Evolutionary conservation across 2,329 filamentous ascomycete genomes (phyloP), one percentile per base, ranked within the genome.

Genomic region (Stagonosporopsis cucurbitacearum): DNA sequence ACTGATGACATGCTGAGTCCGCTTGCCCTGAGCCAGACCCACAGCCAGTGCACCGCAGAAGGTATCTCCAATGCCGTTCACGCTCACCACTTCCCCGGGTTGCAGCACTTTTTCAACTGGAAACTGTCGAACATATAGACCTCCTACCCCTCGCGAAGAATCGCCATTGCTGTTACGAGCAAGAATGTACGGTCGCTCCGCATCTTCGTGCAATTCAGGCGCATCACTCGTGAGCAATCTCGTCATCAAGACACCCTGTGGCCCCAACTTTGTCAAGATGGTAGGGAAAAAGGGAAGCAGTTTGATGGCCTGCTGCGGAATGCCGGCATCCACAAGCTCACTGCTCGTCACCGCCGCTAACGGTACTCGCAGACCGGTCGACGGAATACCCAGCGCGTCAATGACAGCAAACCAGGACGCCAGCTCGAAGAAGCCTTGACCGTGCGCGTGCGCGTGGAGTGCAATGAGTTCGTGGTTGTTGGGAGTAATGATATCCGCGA

Each of bases 61-160:
- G 0, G 95, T 97, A 76, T 99, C 95, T 0, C 95, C 95, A 2
- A 92, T 92, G 0, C 94, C 95, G 72, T 98, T 98, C 9, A 98
- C 94, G 42, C 92, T 96, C 1, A 94, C 86, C 1, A 96, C 82
- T 23, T 95, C 86, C 19, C 83, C 77, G 0, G 79, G 75, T 2
- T 65, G 55, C 6, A 96, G 82, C 15, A 80, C 77, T 70, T 90
- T 86, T 0, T 84, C 84, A 0, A 89, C 81, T 0, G 90, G 86
- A 72, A 91, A 78, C 0, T 88, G 72, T 6, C 86, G 77, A 88
- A 97, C 92, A 69, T 97, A 97, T 2, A 97, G 82, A 0, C 93
- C 94, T 0, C 92, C 80, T 0, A 82, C 78, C 2, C 26, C n/a
- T 6, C 43, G 20, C 26, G 84, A 81, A 2, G 81, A 80, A 12